phyloP scores from a whole-genome alignment of 139 green algal species.

The Haematococcus lacustris region DNA sequence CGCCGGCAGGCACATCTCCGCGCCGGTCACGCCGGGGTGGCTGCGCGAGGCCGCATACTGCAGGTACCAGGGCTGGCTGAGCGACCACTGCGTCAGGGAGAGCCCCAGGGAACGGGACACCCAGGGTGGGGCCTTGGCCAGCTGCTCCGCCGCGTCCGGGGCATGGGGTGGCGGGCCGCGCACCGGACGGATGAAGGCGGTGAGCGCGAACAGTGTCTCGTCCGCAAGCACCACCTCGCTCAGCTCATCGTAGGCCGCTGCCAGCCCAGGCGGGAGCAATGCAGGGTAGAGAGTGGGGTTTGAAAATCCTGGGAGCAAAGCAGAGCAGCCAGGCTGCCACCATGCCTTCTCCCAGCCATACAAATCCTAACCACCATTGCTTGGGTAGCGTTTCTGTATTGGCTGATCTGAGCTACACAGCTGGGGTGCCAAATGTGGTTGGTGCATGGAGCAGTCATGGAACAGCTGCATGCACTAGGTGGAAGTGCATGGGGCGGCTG shows the following conservation, averaged over 20 bases:
- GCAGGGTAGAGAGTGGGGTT: not conserved
- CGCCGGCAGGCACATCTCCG: slow-evolving; percentile 12
- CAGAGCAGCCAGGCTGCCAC: too few species aligned
- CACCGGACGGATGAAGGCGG: slow-evolving; percentile 1
- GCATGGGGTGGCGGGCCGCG: not conserved
- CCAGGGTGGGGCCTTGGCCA: not conserved
- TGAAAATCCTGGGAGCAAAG: not conserved
- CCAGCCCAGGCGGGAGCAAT: not conserved
- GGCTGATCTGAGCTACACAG: too few species aligned
- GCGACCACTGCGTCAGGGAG: slow-evolving; percentile 6
- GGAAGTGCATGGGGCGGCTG: not conserved
- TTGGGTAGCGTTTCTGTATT: too few species aligned
- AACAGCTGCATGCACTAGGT: not conserved
- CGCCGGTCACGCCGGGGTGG: slow-evolving; percentile 3
- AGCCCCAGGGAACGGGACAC: not conserved
- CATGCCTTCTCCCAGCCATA: too few species aligned
- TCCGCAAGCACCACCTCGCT: slow-evolving; percentile 5
- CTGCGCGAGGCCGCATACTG: not conserved
- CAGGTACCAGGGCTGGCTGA: slow-evolving; percentile 15
- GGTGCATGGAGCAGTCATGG: too few species aligned
- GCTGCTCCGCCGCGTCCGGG: not conserved
- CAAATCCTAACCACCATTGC: too few species aligned
- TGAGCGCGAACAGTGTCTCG: not conserved
- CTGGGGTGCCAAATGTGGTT: too few species aligned
- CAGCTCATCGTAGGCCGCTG: not conserved